Evolutionary conservation across 2,329 filamentous ascomycete species (phyloP), one percentile per base, ranked within the genome.

Genomic region (Clarireedia sp.): DNA sequence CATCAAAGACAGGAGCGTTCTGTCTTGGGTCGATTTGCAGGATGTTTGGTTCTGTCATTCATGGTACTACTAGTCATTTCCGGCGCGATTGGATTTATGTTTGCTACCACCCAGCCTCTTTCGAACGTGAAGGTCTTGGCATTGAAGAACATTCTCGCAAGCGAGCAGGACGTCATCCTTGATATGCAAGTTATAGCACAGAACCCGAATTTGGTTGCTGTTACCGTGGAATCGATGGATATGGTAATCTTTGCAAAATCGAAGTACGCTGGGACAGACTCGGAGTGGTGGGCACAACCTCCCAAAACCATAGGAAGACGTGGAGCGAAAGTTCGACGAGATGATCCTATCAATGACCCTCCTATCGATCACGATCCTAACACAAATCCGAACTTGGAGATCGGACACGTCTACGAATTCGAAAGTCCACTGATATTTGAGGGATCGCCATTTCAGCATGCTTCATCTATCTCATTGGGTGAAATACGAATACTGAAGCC

Each of bases 201-300:
- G 64, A 99, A 99, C 68, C 91, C 92, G 1, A 99, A 97, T 64
- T 84, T 96, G 41, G 87, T 97, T 40, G 84, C 90, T 2, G 87
- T 99, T 43, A 87, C 87, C 2, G 83, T 99, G 38, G 85, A 88
- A 60, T 85, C 91, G 47, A 86, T 95, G 67, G 90, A 97, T 68
- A 78, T 97, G 56, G 90, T 95, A 66, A 81, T 99, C 33, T 97
- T 97, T 71, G 94, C 94, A 29, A 96, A 95, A 71, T 96, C 90
- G 57, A 89, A 88, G 58, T 88, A 92, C 67, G 87, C 92, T 12
- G 88, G 89, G n/a, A 79, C 77, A 7, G 81, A 83, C 63, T 57
- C 60, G 1, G 64, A 69, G 65, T 83, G 81, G 80, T 79, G 79
- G 77, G 74, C 75, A 19, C 69, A 70, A 59, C 75, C 75, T 29